These are phyloP conservation scores for Malbranchea zuffiana DNA, from an alignment of 2,329 filamentous ascomycete species.

Conservation along the genomic window DNA sequence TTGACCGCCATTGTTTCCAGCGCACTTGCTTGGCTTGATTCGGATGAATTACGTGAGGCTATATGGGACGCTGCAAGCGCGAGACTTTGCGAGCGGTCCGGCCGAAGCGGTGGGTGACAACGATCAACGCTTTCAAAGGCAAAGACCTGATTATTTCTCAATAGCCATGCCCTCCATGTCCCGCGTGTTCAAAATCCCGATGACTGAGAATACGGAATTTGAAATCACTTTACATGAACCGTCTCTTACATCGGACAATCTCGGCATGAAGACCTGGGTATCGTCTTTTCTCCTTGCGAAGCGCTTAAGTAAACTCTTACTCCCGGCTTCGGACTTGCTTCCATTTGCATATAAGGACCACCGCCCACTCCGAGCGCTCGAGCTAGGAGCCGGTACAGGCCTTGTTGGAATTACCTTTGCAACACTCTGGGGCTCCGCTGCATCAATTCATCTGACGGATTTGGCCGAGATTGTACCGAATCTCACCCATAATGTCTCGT, in stretches of 20 bases:
- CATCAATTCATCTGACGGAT: slow-evolving; percentile 65
- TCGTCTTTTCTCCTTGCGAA: slow-evolving; percentile 77
- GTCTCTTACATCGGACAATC: slow-evolving; percentile 71
- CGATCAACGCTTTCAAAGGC: not conserved
- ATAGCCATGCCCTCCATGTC: slow-evolving; percentile 53
- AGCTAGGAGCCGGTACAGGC: slow-evolving; percentile 83
- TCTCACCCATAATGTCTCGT: slow-evolving; percentile 58
- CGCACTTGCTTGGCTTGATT: slow-evolving; percentile 35
- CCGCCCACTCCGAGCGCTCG: slow-evolving; percentile 43
- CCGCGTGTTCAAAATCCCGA: slow-evolving; percentile 49
- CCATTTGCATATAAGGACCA: slow-evolving; percentile 18
- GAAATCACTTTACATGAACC: slow-evolving; percentile 72
- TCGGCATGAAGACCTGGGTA: slow-evolving; percentile 93
- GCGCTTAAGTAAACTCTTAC: slow-evolving; percentile 45
- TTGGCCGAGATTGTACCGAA: slow-evolving; percentile 75
- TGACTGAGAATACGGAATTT: slow-evolving; percentile 37
- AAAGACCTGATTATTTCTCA: not conserved
- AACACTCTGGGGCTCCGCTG: slow-evolving; percentile 47
- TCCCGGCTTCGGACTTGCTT: slow-evolving; percentile 24
- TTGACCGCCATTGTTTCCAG: slow-evolving; percentile 39
- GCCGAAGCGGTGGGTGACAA: slow-evolving; percentile 49
- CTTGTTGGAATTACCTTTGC: slow-evolving; percentile 82
- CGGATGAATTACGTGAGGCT: slow-evolving; percentile 33
- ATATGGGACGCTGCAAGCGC: slow-evolving; percentile 67
- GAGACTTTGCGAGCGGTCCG: slow-evolving; percentile 75